These are phyloP conservation scores for Eutrema japonicum DNA, from an alignment of 345 rosid species.

Conservation along the genomic window DNA sequence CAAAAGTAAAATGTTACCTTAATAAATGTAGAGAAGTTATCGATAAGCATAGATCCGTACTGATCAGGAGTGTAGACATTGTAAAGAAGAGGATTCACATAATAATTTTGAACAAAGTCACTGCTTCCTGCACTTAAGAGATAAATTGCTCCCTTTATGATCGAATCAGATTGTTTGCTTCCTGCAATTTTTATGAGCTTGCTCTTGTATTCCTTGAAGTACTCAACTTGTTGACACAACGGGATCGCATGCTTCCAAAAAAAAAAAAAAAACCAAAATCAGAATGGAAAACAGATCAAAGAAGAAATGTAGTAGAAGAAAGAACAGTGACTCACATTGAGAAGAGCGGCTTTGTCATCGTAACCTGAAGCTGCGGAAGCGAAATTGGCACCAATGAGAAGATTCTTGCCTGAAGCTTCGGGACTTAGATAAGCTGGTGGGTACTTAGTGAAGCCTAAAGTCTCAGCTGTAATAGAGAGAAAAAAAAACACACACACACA, in stretches of 20 bases:
- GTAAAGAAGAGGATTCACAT: conserved; percentile 73
- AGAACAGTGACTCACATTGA: conserved; percentile 50
- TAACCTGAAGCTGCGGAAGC: conserved; percentile 96
- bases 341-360: conserved; percentile 70
- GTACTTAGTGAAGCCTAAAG: conserved; percentile 73
- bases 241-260: conserved; percentile 78
- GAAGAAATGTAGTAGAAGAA: not conserved
- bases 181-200: conserved; percentile 74
- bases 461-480: conserved; percentile 62
- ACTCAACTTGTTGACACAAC: conserved; percentile 68
- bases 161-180: conserved; percentile 55
- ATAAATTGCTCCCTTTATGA: conserved; percentile 66
- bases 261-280: not conserved
- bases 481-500: not conserved
- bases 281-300: conserved; percentile 5
- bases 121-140: conserved; percentile 82
- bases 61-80: conserved; percentile 64
- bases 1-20: conserved; percentile 48
- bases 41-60: conserved; percentile 64
- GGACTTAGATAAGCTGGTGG: conserved; percentile 91
- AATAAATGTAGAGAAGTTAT: conserved; percentile 58
- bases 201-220: conserved; percentile 76
- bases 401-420: conserved; percentile 83
- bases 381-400: conserved; percentile 91
- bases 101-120: conserved; percentile 89